phyloP scores from a whole-genome alignment of 495 filamentous ascomycete species.

The Aspergillus sclerotiicarbonarius region DNA sequence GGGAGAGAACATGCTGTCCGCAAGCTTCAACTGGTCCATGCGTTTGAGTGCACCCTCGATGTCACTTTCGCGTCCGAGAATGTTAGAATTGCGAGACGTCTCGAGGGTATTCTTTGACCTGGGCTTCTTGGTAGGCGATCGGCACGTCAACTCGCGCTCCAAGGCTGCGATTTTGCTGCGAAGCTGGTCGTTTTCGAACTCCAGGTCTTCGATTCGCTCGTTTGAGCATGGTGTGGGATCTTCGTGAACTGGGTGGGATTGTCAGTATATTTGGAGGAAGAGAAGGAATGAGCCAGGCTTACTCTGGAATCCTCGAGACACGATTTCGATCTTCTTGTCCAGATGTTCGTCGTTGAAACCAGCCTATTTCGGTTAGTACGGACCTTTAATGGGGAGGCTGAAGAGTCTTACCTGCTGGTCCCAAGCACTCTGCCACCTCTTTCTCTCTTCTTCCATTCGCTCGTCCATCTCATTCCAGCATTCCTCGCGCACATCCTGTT shows the following conservation, averaged over 20 bases:
- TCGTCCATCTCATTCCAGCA: constrained; percentile 83
- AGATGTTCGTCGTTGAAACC: constrained; percentile 74
- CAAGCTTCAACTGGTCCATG: constrained; percentile 44
- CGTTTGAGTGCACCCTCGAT: constrained; percentile 43
- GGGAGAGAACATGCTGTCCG: constrained; percentile 39
- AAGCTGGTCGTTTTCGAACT: constrained; percentile 49
- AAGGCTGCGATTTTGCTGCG: constrained; percentile 42
- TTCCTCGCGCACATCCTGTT: constrained; percentile 87
- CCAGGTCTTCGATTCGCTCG: constrained; percentile 40
- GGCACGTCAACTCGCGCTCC: constrained; percentile 46
- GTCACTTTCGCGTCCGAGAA: constrained; percentile 41
- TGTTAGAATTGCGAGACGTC: constrained; percentile 25
- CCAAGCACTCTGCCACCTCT: constrained; percentile 71
- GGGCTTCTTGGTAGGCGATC: constrained; percentile 47
- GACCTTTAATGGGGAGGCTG: too few relatives aligned
- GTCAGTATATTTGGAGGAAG: constrained; percentile 9
- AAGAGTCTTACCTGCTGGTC: constrained; percentile 61
- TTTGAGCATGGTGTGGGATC: constrained; percentile 38
- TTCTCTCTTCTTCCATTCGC: constrained; percentile 67
- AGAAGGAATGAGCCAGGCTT: constrained; percentile 14
- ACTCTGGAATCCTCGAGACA: constrained; percentile 67
- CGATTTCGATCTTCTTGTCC: constrained; percentile 85
- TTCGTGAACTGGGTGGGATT: constrained; percentile 41
- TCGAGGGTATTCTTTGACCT: constrained; percentile 28
- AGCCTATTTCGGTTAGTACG: constrained; percentile 33